phyloP scores from a whole-genome alignment of 768 basidiomycete genomes.

The Pleurotus tuber-regium region DNA sequence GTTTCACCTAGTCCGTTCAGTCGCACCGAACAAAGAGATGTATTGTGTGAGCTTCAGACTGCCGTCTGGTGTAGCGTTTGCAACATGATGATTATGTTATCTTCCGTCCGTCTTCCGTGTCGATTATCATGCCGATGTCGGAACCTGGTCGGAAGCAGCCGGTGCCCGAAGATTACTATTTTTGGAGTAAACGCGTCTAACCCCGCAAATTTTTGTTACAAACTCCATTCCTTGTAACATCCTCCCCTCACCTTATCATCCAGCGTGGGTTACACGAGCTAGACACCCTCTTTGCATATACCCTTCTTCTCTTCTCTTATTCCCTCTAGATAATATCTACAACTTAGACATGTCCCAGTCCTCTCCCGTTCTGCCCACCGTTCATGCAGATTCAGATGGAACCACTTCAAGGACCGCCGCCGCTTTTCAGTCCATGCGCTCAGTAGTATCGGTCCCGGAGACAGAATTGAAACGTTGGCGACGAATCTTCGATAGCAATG shows the following conservation, averaged over 20 bases:
- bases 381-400: constrained; percentile 53
- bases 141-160: constrained; percentile 3
- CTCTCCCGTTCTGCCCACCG: constrained; percentile 44
- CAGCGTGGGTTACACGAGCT: constrained; percentile 11
- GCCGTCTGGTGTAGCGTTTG: constrained; percentile 35
- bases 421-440: constrained; percentile 64
- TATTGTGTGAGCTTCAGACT: constrained; percentile 91
- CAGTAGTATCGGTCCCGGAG: constrained; percentile 70
- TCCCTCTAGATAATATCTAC: constrained; percentile 28
- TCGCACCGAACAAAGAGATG: constrained; percentile 97
- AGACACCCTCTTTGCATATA: constrained; percentile 20
- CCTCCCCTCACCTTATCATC: constrained; percentile 9
- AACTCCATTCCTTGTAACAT: constrained; percentile 3
- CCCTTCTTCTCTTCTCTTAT: constrained; percentile 16
- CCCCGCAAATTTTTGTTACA: constrained; percentile 10
- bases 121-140: constrained; percentile 6
- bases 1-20: constrained; percentile 82
- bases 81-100: background rate
- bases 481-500: constrained; percentile 81
- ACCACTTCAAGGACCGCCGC: constrained; percentile 46
- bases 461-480: constrained; percentile 87
- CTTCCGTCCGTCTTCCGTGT: background rate
- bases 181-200: constrained; percentile 10
- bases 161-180: constrained; percentile 11
- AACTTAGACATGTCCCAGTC: constrained; percentile 31